These are phyloP conservation scores for Pseudocercospora cruenta DNA, from an alignment of 2,329 filamentous ascomycete species.

Conservation along the genomic window DNA sequence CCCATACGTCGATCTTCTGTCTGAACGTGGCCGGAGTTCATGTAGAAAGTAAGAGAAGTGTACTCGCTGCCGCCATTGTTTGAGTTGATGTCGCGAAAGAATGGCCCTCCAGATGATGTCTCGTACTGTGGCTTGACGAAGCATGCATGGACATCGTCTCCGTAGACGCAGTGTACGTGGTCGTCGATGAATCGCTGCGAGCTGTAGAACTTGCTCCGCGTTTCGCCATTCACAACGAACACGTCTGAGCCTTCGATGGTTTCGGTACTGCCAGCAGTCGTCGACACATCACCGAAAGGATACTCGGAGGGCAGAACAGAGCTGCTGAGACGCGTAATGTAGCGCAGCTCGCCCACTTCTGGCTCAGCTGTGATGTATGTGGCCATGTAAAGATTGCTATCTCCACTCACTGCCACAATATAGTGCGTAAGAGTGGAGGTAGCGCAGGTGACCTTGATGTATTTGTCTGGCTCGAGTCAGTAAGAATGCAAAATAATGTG, in stretches of 20 bases:
- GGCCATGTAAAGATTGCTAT: slow-evolving; percentile 24
- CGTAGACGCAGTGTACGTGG: slow-evolving; percentile 64
- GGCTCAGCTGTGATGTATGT: slow-evolving; percentile 25
- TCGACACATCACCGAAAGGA: slow-evolving; percentile 41
- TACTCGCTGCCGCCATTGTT: slow-evolving; percentile 62
- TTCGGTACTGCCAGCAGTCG: slow-evolving; percentile 54
- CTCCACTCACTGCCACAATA: slow-evolving; percentile 17
- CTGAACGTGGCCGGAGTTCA: slow-evolving; percentile 67
- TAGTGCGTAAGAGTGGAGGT: slow-evolving; percentile 23
- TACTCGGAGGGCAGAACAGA: slow-evolving; percentile 18
- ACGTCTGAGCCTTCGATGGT: slow-evolving; percentile 59
- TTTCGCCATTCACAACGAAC: slow-evolving; percentile 64
- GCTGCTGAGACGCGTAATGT: slow-evolving; percentile 23
- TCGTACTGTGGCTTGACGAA: slow-evolving; percentile 64
- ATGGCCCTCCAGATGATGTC: slow-evolving; percentile 67
- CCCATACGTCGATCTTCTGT: slow-evolving; percentile 66
- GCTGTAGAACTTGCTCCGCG: slow-evolving; percentile 71
- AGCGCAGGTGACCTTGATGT: slow-evolving; percentile 22
- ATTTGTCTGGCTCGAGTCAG: slow-evolving; percentile 10
- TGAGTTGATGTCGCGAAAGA: slow-evolving; percentile 64
- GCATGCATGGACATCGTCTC: slow-evolving; percentile 60
- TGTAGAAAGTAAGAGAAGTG: slow-evolving; percentile 67
- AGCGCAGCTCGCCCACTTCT: slow-evolving; percentile 21
- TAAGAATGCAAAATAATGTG: not conserved
- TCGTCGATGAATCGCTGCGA: slow-evolving; percentile 72